A percentile compares a stretch with the other conserved stretches of the same genome.
phyloP scores from a whole-genome alignment of 2,329 filamentous ascomycete species.

The Colletotrichum lupini region DNA sequence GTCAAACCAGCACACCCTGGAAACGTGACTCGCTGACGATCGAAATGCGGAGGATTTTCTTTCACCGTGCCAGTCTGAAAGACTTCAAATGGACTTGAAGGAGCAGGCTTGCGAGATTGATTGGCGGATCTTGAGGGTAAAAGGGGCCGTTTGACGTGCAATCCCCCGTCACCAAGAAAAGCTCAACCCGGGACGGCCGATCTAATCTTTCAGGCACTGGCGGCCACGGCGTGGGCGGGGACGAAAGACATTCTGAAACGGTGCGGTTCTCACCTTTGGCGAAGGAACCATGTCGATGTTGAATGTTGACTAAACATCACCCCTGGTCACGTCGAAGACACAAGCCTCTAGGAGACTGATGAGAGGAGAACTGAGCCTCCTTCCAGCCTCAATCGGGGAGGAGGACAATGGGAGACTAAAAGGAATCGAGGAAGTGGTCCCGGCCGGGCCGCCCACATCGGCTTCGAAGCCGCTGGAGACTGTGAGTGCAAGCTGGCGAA shows the following conservation, averaged over 20 bases:
- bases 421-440: not conserved
- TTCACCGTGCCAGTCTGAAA: not conserved
- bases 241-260: slow-evolving; percentile 22
- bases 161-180: slow-evolving; percentile 29
- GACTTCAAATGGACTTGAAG: not conserved
- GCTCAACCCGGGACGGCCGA: slow-evolving; percentile 13
- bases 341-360: not conserved
- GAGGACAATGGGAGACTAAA: not conserved
- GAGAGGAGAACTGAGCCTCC: not conserved
- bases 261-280: not conserved
- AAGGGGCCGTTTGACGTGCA: not conserved
- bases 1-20: not conserved
- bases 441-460: slow-evolving; percentile 24
- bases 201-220: slow-evolving; percentile 14
- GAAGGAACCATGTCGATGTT: slow-evolving; percentile 1
- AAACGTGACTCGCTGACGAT: not conserved
- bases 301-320: not conserved
- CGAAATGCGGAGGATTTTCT: not conserved
- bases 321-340: not conserved
- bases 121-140: slow-evolving; percentile 2
- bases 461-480: not conserved
- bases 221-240: slow-evolving; percentile 16
- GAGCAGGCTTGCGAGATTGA: not conserved
- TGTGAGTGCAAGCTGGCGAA: not conserved
- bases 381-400: not conserved